Evolutionary conservation across 495 filamentous ascomycete species (phyloP), one percentile per base, ranked within the genome.

Genomic region (Darksidea phi): DNA sequence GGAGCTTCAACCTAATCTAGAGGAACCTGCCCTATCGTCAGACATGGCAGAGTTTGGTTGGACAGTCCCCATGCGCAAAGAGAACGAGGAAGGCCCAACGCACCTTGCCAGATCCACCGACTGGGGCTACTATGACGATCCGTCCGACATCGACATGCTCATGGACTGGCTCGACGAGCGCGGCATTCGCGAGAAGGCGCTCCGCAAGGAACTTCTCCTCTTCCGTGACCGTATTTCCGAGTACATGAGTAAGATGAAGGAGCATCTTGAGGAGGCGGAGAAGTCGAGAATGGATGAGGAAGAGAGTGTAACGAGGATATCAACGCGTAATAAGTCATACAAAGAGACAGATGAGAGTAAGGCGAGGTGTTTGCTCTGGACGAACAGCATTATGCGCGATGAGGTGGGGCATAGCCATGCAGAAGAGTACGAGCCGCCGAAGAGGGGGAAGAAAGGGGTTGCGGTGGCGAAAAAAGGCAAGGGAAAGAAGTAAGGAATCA

Each of bases 121-220:
- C 71, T 97, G 93, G 89, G 94, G 88, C 13, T 98, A 88, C 76
- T 90, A 88, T 70, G 88, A 94, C 48, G 86, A 92, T 1, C 85
- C 90, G 0, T 81, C 86, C 20, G 76, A 85, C 21, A 72, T 98
- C 6, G 90, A 92, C 48, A 80, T 79, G 57, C 82, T 97, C 15
- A 82, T 97, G 51, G 82, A 80, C 25, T 98, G 94, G 94, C 79
- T 98, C 5, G 94, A 98, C 68, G 76, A 84, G 7, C 86, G 88
- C 24, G 94, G 94, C 0, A 75, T 84, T 37, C 88, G 94, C 34
- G 94, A 98, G 73, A 73, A 84, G 34, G 92, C 90, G 69, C 76
- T 98, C 21, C 82, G 86, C 34, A 95, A 95, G 72, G 91, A 96
- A 73, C 80, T 98, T 1, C 76, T 86, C 54, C 72, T 79, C 12